Evolutionary conservation across 1,139 yeast genomes (phyloP), one percentile per base, ranked within the genome.

Genomic region (Taphrina betulina): DNA sequence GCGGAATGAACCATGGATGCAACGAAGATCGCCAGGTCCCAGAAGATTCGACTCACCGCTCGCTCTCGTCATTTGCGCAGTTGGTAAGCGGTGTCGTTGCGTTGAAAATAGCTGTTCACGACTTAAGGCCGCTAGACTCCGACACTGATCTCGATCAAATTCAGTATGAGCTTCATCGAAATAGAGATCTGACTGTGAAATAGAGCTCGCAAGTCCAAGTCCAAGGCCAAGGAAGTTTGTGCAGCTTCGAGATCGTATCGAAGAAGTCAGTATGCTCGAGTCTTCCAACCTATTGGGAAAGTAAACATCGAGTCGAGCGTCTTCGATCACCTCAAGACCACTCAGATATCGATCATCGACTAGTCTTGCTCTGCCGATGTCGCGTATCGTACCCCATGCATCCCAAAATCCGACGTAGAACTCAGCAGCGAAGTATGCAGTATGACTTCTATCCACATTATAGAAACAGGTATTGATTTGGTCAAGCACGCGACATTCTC

Each of bases 321-420:
- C 28, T 23, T 48, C 53, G 23, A 48, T 48, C 14, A 36, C 20
- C 20, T 38, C 53, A 5, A 48, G 36, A 17, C 53, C 41, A 22
- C 29, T 36, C 53, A 48, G 17, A 23, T 40, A 48, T 7, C 53
- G 53, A 12, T 24, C 19, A 8, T 48, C 40, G 10, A 24, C 17
- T n/a, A 29, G 16, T 10, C 53, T 36, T 7, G 29, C 20, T 10
- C 19, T 19, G 5, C 44, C 53, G n/a, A 48, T 31, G 37, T 40
- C 44, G 5, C 53, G 36, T 5, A 48, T 40, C 12, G 36, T 37
- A n/a, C 37, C 16, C 53, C 53, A 48, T 12, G 53, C 53, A 26
- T 38, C 42, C 53, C 53, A 48, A 24, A 37, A 48, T 3, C 53
- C 53, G 16, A 37, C 37, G 34, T 48, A 48, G 23, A 48, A 48